Evolutionary conservation across 2,329 filamentous ascomycete genomes (phyloP).

Genomic region (Colletotrichum magnum): DNA sequence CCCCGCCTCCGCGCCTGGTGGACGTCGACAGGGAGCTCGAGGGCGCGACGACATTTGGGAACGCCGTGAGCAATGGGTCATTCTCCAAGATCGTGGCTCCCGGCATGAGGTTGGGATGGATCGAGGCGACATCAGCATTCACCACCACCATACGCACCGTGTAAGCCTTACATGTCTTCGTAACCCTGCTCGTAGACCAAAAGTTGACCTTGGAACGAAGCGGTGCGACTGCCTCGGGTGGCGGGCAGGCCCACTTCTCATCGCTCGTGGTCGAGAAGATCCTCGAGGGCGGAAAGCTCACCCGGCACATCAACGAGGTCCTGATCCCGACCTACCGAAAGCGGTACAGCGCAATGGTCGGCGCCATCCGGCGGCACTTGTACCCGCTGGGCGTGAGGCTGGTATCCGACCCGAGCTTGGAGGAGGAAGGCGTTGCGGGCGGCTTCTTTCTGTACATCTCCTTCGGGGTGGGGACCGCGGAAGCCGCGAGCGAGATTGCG

Average conservation of each 20-base stretch:
- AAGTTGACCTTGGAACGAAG: constrained; percentile 50
- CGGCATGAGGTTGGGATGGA: constrained; percentile 87
- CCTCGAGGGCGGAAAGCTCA: constrained; percentile 59
- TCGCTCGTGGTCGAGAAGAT: constrained; percentile 49
- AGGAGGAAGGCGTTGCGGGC: constrained; percentile 51
- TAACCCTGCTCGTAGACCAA: neutral
- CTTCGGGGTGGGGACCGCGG: constrained; percentile 57
- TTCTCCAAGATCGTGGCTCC: constrained; percentile 91
- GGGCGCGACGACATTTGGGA: constrained; percentile 79
- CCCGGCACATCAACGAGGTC: constrained; percentile 58
- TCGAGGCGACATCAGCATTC: constrained; percentile 75
- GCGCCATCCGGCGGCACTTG: constrained; percentile 6
- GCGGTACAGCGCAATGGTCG: constrained; percentile 10
- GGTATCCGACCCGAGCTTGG: constrained; percentile 37
- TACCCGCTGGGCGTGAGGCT: constrained; percentile 53
- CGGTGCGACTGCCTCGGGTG: constrained; percentile 61
- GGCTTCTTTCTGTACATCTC: constrained; percentile 77
- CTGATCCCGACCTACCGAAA: constrained; percentile 51
- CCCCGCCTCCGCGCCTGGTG: constrained; percentile 79
- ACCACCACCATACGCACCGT: constrained; percentile 65
- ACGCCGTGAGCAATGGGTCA: constrained; percentile 88
- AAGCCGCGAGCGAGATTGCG: constrained; percentile 62
- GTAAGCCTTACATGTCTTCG: constrained; percentile 53
- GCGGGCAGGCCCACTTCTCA: constrained; percentile 17
- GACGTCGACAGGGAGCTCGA: constrained; percentile 73